Evolutionary conservation across 2,329 filamentous ascomycete genomes (phyloP).

Genomic region (Beauveria caledonica): DNA sequence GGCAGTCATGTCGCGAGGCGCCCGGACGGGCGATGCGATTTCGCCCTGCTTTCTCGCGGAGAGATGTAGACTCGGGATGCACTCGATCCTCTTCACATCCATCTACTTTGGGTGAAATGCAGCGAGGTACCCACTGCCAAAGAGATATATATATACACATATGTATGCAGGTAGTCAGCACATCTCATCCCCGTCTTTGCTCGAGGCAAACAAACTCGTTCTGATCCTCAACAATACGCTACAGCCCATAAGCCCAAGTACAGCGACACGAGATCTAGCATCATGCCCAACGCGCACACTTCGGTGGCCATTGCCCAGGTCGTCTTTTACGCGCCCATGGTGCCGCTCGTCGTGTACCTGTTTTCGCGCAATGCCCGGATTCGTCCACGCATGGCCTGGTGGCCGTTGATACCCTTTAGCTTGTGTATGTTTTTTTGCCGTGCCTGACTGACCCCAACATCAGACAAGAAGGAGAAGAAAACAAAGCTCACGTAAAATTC

Average conservation of each 20-base stretch:
- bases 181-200: neutral
- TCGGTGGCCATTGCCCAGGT: conserved; percentile 20
- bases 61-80: neutral
- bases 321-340: conserved; percentile 20
- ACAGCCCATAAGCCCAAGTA: too few species aligned
- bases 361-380: conserved; percentile 20
- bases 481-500: neutral
- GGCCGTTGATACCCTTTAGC: conserved; percentile 19
- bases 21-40: neutral
- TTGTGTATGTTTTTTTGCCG: conserved; percentile 13
- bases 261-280: neutral
- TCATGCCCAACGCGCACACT: conserved; percentile 16
- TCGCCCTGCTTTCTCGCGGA: neutral
- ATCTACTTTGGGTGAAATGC: neutral
- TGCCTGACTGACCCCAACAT: too few species aligned
- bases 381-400: conserved; percentile 22
- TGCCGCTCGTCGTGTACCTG: conserved; percentile 18
- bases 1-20: conserved; percentile 10
- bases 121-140: neutral
- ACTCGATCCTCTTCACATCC: neutral
- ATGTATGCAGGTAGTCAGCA: too few species aligned
- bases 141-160: neutral
- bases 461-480: neutral
- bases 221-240: too few species aligned
- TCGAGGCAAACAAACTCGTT: neutral